These are phyloP conservation scores for Candida alai DNA, from an alignment of 805 yeast species.

Conservation along the genomic window DNA sequence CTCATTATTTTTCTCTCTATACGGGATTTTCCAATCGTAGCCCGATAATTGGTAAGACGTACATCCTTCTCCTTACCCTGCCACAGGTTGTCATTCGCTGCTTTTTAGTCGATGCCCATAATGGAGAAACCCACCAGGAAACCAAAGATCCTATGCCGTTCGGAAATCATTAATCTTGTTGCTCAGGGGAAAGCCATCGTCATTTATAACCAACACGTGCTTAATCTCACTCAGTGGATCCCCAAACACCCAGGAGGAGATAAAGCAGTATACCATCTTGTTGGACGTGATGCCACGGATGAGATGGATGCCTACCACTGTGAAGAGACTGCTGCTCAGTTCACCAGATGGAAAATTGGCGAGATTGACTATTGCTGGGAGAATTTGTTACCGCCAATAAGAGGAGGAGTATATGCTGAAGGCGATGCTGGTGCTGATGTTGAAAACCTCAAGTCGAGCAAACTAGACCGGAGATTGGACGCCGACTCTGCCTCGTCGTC, in stretches of 20 bases:
- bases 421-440: too few relatives aligned
- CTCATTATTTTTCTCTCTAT: too few relatives aligned
- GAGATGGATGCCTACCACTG: constrained; percentile 85
- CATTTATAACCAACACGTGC: constrained; percentile 56
- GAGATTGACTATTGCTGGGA: constrained; percentile 61
- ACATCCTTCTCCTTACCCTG: too few relatives aligned
- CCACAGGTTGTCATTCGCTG: too few relatives aligned
- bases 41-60: too few relatives aligned
- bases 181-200: constrained; percentile 68
- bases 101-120: too few relatives aligned
- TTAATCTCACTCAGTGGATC: constrained; percentile 70
- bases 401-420: constrained; percentile 56
- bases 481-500: constrained; percentile 7
- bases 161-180: constrained; percentile 53
- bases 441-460: constrained; percentile 4
- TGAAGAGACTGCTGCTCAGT: constrained; percentile 49
- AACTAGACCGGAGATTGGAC: constrained; percentile 13
- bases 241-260: constrained; percentile 85
- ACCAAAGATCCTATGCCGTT: constrained; percentile 17
- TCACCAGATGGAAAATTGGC: constrained; percentile 65
- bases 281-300: constrained; percentile 87
- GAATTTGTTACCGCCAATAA: constrained; percentile 82
- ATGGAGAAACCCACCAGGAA: background rate
- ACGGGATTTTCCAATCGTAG: too few relatives aligned
- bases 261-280: constrained; percentile 75